Evolutionary conservation across 768 basidiomycete genomes (phyloP).

Genomic region (Lactifluus piperatus): DNA sequence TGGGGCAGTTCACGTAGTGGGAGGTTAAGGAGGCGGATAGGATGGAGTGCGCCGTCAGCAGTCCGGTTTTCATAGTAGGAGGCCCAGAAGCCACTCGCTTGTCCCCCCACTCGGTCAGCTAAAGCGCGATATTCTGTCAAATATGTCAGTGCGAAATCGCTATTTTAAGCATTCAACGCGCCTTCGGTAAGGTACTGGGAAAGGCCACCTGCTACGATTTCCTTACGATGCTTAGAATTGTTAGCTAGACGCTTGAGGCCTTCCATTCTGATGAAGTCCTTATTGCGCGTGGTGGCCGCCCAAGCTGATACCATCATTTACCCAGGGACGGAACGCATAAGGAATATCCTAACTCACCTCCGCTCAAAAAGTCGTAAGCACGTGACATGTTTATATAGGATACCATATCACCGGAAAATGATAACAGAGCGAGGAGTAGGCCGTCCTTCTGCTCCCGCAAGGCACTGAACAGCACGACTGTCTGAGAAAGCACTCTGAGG

Average conservation of each 20-base stretch:
- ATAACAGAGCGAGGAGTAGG: conserved; percentile 46
- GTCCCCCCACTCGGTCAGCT: conserved; percentile 11
- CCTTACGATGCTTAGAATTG: conserved; percentile 51
- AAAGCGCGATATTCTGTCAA: conserved; percentile 8
- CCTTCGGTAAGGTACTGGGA: too few species aligned
- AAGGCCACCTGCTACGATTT: conserved; percentile 63
- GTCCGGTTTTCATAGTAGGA: not conserved
- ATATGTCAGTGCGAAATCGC: not conserved
- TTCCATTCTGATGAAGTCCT: too few species aligned
- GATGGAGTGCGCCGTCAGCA: not conserved
- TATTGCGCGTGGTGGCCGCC: conserved; percentile 64
- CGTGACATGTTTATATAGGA: conserved; percentile 26
- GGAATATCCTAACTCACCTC: conserved; percentile 6
- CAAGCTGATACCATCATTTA: conserved; percentile 35
- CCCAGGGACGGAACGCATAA: too few species aligned
- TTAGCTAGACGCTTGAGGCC: conserved; percentile 55
- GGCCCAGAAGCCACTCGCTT: conserved; percentile 13
- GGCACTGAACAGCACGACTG: conserved; percentile 50
- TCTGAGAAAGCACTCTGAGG: conserved; percentile 47
- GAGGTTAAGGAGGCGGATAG: not conserved
- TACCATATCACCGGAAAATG: conserved; percentile 43
- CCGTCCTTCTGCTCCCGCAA: conserved; percentile 58
- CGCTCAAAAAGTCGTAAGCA: not conserved
- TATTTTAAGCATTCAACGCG: not conserved
- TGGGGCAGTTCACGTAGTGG: conserved; percentile 15